Evolutionary conservation across 2,329 filamentous ascomycete species (phyloP), one percentile per base, ranked within the genome.

Genomic region (Dryadomyces quercivorus): DNA sequence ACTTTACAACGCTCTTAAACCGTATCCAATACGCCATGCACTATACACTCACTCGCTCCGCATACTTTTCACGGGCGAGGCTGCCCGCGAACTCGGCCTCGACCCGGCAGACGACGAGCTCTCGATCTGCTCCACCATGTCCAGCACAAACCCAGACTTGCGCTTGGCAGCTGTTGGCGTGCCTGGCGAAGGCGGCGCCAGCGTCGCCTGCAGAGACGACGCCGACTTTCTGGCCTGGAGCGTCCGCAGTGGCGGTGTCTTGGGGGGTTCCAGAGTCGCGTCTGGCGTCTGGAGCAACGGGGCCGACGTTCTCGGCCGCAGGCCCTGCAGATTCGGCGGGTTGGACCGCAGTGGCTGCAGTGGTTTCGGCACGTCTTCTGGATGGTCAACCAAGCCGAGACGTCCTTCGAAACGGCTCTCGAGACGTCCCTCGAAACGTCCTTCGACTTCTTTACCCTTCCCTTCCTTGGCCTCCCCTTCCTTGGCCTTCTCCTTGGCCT

Each of bases 61-160:
- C 18, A 44, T 20, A 13, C 42, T 22, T 42, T 48, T 42, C 31
- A 21, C 20, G 5, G 20, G 40, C 16, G 42, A 52, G 9, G 22
- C 6, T 15, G 45, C 36, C 16, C 31, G n/a, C 18, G 48, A 38
- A 21, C 6, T 42, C 43, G 48, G 10, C 49, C 31, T 22, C 18
- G 49, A 31, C 5, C 48, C 46, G 12, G 38, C 18, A 6, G 31
- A 38, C 21, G 55, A 44, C 22, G 56, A 56, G 20, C 51, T 49
- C 69, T 82, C 78, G 56, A 81, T 71, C 56, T 67, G 72, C 61
- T 81, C 71, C 43, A 82, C 76, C 76, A 82, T 79, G 48, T 72
- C 70, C 49, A 78, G 63, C 31, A 82, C 78, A 38, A 56, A 60
- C 1, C 59, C 58, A 9, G 56, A 8, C 42, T 40, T 40, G 5